Conservation (phyloP, 352 stramenopile genomes). For the Pythium coloratum region DNA sequence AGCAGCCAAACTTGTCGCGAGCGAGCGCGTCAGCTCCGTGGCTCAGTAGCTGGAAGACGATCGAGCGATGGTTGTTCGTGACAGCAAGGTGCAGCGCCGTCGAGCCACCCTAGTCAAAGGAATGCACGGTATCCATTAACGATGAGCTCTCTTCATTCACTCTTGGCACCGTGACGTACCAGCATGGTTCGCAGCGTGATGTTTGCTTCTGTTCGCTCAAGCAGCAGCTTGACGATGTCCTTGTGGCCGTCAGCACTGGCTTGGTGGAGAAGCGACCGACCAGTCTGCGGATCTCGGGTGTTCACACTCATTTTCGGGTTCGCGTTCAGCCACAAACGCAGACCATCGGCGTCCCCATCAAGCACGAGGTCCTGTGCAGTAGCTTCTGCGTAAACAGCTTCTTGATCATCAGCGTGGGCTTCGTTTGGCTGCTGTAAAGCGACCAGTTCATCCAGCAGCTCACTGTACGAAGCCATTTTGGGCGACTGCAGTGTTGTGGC, state of each 20-base stretch:
- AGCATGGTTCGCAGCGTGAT: slow-evolving; percentile 67
- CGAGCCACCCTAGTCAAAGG: slow-evolving; percentile 52
- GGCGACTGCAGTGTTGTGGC: background rate
- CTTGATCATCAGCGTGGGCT: slow-evolving; percentile 1
- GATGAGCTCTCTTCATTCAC: background rate
- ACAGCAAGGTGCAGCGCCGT: slow-evolving; percentile 65
- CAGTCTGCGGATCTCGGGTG: slow-evolving; percentile 31
- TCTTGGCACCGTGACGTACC: slow-evolving; percentile 23
- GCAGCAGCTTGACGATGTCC: slow-evolving; percentile 53
- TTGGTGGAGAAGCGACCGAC: slow-evolving; percentile 65
- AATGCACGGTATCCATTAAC: background rate
- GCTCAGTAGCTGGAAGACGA: slow-evolving; percentile 71
- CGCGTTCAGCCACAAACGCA: slow-evolving; percentile 28
- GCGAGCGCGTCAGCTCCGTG: slow-evolving; percentile 55
- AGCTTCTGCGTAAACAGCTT: background rate
- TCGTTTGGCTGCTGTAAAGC: slow-evolving; percentile 13
- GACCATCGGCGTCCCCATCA: slow-evolving; percentile 30
- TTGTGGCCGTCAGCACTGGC: slow-evolving; percentile 50
- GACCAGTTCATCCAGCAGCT: slow-evolving; percentile 55
- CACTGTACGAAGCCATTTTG: slow-evolving; percentile 29
- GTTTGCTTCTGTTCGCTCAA: slow-evolving; percentile 46
- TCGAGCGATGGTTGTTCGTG: slow-evolving; percentile 47
- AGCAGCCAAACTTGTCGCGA: slow-evolving; percentile 61
- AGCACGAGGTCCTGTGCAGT: slow-evolving; percentile 34
- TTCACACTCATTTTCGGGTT: slow-evolving; percentile 37